Percentiles rank a stretch among this genome's conserved stretches.
These are phyloP conservation scores for Eutrema yunnanense DNA, from an alignment of 345 rosid genomes.

Conservation along the genomic window DNA sequence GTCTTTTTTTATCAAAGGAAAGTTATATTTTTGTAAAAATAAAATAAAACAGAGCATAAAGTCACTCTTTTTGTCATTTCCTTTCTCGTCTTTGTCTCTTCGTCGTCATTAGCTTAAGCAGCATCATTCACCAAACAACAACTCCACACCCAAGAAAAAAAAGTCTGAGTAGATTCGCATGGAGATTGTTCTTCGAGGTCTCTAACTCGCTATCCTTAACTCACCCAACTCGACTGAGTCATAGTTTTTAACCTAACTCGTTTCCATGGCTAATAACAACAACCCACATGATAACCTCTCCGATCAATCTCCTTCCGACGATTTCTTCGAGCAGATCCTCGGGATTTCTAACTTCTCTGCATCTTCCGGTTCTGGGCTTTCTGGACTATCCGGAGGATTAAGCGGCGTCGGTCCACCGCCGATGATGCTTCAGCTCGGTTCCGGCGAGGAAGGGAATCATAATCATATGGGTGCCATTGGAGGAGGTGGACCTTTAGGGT, in stretches of 20 bases:
- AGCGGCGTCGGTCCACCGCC: constrained; percentile 36
- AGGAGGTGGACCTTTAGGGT: constrained; percentile 38
- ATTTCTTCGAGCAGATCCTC: constrained; percentile 88
- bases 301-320: constrained; percentile 48
- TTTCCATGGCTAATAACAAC: constrained; percentile 60
- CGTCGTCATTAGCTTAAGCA: constrained; percentile 32
- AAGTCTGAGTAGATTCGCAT: neutral
- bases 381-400: constrained; percentile 38
- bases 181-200: constrained; percentile 4
- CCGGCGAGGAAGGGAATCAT: constrained; percentile 45
- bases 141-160: neutral
- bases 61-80: constrained; percentile 30
- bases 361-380: constrained; percentile 47
- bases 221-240: constrained; percentile 14
- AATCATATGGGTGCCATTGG: constrained; percentile 27
- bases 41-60: constrained; percentile 27
- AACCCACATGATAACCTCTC: constrained; percentile 24
- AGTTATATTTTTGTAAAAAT: neutral
- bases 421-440: constrained; percentile 89
- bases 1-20: neutral
- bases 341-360: constrained; percentile 64
- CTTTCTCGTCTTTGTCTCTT: constrained; percentile 32
- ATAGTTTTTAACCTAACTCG: neutral
- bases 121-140: constrained; percentile 19
- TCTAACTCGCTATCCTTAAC: constrained; percentile 19